Evolutionary conservation across 169 alveolate species (phyloP).

Genomic region (Perkinsus marinus): DNA sequence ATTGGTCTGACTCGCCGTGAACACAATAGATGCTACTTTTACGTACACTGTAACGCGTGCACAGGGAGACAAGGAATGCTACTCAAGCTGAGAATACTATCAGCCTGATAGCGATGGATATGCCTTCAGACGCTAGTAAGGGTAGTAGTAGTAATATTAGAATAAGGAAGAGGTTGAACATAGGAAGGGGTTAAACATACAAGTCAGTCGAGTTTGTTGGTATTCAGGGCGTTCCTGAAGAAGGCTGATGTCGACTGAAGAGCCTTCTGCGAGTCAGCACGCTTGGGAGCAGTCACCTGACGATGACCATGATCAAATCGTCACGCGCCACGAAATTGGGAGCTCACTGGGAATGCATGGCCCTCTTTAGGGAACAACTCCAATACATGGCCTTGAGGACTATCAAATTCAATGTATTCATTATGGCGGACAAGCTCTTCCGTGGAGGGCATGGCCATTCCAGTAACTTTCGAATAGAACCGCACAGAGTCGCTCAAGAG

Average conservation of each 20-base stretch:
- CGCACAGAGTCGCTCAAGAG: background rate
- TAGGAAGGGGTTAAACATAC: background rate
- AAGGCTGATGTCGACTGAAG: background rate
- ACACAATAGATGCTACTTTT: too few relatives aligned
- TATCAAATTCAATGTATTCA: background rate
- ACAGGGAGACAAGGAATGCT: too few relatives aligned
- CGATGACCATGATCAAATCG: too few relatives aligned
- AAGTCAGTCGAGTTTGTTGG: background rate
- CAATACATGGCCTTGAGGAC: background rate
- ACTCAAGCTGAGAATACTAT: too few relatives aligned
- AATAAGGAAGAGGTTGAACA: background rate
- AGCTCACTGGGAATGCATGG: background rate
- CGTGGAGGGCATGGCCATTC: background rate
- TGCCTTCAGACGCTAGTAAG: too few relatives aligned
- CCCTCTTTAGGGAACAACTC: background rate
- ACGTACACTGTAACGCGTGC: too few relatives aligned
- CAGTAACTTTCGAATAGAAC: background rate
- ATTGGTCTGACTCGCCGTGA: too few relatives aligned
- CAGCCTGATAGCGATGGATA: too few relatives aligned
- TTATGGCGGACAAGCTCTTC: background rate
- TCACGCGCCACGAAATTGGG: too few relatives aligned
- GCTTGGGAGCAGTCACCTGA: background rate
- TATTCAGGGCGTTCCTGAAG: background rate
- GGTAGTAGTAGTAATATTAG: background rate
- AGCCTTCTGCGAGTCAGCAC: background rate